A percentile compares a stretch with the other conserved stretches of the same genome.
phyloP scores from a whole-genome alignment of 2,329 filamentous ascomycete genomes.

The Rutstroemia sp. region DNA sequence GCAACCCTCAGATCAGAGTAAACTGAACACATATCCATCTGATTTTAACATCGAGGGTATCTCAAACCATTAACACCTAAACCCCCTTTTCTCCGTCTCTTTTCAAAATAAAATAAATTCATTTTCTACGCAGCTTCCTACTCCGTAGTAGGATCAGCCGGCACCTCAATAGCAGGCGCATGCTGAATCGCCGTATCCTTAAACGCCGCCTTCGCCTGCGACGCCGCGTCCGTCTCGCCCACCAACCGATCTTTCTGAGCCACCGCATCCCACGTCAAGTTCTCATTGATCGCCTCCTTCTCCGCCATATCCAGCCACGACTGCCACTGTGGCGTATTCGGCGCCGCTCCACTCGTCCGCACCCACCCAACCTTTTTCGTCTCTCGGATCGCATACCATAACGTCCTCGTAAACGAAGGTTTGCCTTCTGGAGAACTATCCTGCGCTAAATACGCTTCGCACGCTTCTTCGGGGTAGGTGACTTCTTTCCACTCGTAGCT shows the following conservation, averaged over 20 bases:
- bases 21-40: too few relatives aligned
- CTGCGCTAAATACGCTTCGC: conserved; percentile 30
- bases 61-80: too few relatives aligned
- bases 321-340: conserved; percentile 43
- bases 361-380: conserved; percentile 48
- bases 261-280: conserved; percentile 40
- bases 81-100: too few relatives aligned
- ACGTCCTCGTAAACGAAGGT: conserved; percentile 45
- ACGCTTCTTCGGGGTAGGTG: conserved; percentile 34
- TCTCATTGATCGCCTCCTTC: conserved; percentile 28
- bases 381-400: conserved; percentile 53
- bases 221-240: conserved; percentile 14
- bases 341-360: conserved; percentile 42
- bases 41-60: too few relatives aligned
- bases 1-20: too few relatives aligned
- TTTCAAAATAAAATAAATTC: too few relatives aligned
- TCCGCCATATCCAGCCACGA: conserved; percentile 46
- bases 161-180: conserved; percentile 22
- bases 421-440: conserved; percentile 35
- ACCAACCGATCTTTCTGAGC: conserved; percentile 42
- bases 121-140: too few relatives aligned
- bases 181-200: conserved; percentile 21
- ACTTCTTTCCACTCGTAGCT: conserved; percentile 39
- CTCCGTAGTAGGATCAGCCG: conserved; percentile 8
- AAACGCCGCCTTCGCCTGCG: conserved; percentile 6